phyloP scores from a whole-genome alignment of 2,329 filamentous ascomycete species.

The Neocucurbitaria cava region DNA sequence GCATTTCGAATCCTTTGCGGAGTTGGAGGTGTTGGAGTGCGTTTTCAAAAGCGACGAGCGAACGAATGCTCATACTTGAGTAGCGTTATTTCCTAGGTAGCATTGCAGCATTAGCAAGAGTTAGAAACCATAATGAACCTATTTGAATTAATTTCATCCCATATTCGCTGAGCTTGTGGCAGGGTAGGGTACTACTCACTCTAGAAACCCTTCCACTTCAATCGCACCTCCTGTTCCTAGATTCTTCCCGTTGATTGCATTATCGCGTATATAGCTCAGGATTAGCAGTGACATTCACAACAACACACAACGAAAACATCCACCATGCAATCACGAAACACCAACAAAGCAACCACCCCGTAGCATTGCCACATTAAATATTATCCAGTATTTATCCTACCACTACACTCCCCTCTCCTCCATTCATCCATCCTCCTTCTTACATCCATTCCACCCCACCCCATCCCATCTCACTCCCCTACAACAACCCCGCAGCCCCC shows the following conservation, averaged over 20 bases:
- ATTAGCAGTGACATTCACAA: no score
- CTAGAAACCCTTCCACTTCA: no score
- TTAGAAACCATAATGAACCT: background rate
- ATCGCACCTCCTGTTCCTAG: no score
- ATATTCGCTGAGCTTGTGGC: no score
- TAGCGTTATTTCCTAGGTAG: background rate
- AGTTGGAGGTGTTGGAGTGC: background rate
- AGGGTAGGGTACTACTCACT: no score
- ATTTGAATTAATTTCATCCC: no score
- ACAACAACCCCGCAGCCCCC: conserved; percentile 26
- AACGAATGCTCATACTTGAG: background rate
- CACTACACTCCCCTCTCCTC: background rate
- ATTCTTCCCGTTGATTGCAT: no score
- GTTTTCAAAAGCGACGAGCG: background rate
- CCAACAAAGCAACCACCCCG: background rate
- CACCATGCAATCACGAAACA: background rate
- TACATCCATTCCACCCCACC: background rate
- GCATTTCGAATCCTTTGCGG: background rate
- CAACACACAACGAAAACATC: no score
- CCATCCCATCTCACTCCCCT: no score
- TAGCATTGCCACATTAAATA: background rate
- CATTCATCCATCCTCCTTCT: background rate
- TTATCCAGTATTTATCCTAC: background rate
- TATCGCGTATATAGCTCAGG: no score
- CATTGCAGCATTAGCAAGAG: background rate